Evolutionary conservation across 2,329 filamentous ascomycete genomes (phyloP), one percentile per base, ranked within the genome.

Genomic region (Neofusicoccum laricinum): DNA sequence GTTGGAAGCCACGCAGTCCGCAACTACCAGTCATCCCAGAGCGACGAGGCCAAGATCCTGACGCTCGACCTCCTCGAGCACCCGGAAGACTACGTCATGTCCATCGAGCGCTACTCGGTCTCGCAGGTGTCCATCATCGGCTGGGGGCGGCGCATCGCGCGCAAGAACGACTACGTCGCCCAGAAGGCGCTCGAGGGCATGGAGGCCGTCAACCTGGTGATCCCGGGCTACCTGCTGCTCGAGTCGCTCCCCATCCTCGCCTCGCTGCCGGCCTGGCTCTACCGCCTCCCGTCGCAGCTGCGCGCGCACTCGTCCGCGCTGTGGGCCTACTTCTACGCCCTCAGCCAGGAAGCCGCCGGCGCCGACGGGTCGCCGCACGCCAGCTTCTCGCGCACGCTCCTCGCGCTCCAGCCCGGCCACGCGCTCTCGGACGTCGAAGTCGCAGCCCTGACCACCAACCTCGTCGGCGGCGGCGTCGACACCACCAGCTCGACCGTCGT

Each of bases 401-500:
- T 68, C 4, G 25, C 25, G 30, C 17, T 41, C 2, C 65, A 67
- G 43, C 17, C 40, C 7, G 21, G 48, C 11, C 30, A 40, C n/a
- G 12, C 36, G 7, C 30, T 66, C 19, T 21, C 10, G 21, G 55
- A 66, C 25, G 53, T 40, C 4, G 65, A 66, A 25, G 48, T 66
- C 41, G 38, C 46, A 2, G 36, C 17, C 7, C 11, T 66, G 40
- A 36, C 49, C 2, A 32, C 8, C 7, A 64, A 64, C 40, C 53
- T 66, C 15, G 61, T 66, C 25, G 62, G 62, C 41, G 65, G 65
- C 19, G 45, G 45, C 45, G 45, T 48, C 45, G 72, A 75, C 8
- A 75, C 73, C 0, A 73, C 72, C 0, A 43, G 67, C 2, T 59
- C 66, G 2, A 69, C 64, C 3, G 64, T 75, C 1, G 21, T 70